phyloP scores from a whole-genome alignment of 768 basidiomycete species.

The Tricholoma matsutake region DNA sequence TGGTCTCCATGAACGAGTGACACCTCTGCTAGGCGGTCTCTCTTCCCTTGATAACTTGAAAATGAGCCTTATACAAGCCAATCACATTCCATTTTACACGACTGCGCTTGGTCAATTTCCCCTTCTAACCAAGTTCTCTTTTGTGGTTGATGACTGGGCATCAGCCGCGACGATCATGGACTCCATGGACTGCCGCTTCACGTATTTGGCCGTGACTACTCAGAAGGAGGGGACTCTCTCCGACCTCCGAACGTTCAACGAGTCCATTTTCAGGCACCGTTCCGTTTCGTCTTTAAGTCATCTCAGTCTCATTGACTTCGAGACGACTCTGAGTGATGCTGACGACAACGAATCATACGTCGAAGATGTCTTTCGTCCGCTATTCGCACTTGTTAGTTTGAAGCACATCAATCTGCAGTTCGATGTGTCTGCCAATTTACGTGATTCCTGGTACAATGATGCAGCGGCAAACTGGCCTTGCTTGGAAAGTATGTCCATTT shows the following conservation, averaged over 20 bases:
- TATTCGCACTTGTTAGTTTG: neutral
- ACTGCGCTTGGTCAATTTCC: neutral
- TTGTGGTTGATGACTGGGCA: neutral
- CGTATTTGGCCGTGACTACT: neutral
- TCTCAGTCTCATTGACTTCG: neutral
- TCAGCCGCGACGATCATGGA: neutral
- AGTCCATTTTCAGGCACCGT: neutral
- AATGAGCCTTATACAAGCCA: neutral
- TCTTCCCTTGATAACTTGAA: neutral
- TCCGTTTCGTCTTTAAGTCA: neutral
- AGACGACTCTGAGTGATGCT: neutral
- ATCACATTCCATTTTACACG: neutral
- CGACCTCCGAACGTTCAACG: neutral
- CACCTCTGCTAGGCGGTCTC: neutral
- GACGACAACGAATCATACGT: neutral
- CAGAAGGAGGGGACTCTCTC: neutral
- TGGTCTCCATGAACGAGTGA: neutral
- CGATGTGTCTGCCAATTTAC: neutral
- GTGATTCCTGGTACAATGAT: neutral
- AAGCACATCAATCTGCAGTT: neutral
- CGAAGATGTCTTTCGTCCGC: neutral
- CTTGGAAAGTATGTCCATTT: neutral
- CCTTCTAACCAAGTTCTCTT: neutral
- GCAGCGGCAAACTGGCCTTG: conserved; percentile 6
- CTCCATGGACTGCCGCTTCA: neutral